Conservation (phyloP, 106 monocot genomes). For the Dioscorea zingiberensis region DNA sequence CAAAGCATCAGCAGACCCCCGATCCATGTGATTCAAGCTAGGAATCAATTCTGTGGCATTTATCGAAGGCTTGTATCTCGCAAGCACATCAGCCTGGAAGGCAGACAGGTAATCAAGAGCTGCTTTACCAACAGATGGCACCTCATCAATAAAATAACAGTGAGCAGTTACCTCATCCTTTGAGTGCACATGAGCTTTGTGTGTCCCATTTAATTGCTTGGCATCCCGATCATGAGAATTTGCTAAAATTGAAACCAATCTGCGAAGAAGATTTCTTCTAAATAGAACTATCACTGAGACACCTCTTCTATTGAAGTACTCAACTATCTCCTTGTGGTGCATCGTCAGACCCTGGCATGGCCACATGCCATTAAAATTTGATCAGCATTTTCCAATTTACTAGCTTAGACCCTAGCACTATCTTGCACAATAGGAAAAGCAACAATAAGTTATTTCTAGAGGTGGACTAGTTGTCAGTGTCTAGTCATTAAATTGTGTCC, state of each 20-base stretch:
- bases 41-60: conserved; percentile 36
- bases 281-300: conserved; percentile 71
- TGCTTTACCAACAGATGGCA: too few relatives aligned
- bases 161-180: conserved; percentile 36
- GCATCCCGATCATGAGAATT: conserved; percentile 57
- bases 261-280: conserved; percentile 69
- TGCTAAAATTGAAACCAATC: conserved; percentile 59
- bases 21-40: conserved; percentile 40
- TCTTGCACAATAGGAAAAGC: too few relatives aligned
- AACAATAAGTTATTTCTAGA: too few relatives aligned
- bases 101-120: too few relatives aligned
- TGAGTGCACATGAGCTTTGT: conserved; percentile 85
- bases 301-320: conserved; percentile 62
- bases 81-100: conserved; percentile 72
- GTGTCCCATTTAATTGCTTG: conserved; percentile 78
- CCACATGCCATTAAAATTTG: too few relatives aligned
- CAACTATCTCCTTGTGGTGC: conserved; percentile 45
- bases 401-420: too few relatives aligned
- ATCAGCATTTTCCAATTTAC: too few relatives aligned
- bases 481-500: too few relatives aligned
- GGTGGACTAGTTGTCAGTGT: too few relatives aligned
- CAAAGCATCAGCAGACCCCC: conserved; percentile 42
- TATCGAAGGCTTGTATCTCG: conserved; percentile 63
- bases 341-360: conserved; percentile 51
- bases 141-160: too few relatives aligned